Percentiles rank a stretch among this genome's conserved stretches.
These are phyloP conservation scores for Chaetomiaceae sp. DNA, from an alignment of 2,329 filamentous ascomycete species.

Conservation along the genomic window DNA sequence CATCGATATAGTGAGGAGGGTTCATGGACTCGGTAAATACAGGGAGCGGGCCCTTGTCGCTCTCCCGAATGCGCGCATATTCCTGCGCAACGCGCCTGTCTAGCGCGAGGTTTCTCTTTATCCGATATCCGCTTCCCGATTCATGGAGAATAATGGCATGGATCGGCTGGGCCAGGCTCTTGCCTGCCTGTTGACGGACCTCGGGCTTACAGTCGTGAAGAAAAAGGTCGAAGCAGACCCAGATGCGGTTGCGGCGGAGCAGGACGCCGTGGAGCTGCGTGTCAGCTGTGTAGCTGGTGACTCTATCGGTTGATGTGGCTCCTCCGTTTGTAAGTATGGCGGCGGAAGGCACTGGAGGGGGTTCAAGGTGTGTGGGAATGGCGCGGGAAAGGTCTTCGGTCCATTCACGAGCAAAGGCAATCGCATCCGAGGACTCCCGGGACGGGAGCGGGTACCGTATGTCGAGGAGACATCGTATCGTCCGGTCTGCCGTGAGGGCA, in stretches of 20 bases:
- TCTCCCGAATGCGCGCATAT: not conserved
- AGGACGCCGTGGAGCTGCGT: not conserved
- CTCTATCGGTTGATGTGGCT: constrained; percentile 1
- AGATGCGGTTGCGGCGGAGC: constrained; percentile 3
- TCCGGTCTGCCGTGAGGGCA: constrained; percentile 2
- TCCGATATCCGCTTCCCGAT: not conserved
- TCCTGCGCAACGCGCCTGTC: not conserved
- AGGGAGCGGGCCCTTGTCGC: constrained; percentile 1
- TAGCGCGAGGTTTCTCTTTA: not conserved
- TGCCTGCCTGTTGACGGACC: constrained; percentile 1
- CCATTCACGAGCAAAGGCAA: constrained; percentile 1
- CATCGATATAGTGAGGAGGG: not conserved
- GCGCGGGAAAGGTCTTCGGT: not conserved
- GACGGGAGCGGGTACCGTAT: constrained; percentile 3
- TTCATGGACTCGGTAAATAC: not conserved
- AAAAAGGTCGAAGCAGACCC: constrained; percentile 2
- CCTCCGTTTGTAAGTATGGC: not conserved
- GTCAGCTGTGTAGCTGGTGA: not conserved
- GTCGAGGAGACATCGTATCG: constrained; percentile 6
- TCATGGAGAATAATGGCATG: not conserved
- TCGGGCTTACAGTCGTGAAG: constrained; percentile 3
- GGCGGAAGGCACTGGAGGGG: constrained; percentile 1
- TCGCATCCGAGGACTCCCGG: constrained; percentile 3
- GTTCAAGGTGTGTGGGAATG: not conserved
- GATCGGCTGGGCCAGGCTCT: constrained; percentile 4